phyloP scores from a whole-genome alignment of 805 yeast species.

The Wickerhamiella vanderwaltii region DNA sequence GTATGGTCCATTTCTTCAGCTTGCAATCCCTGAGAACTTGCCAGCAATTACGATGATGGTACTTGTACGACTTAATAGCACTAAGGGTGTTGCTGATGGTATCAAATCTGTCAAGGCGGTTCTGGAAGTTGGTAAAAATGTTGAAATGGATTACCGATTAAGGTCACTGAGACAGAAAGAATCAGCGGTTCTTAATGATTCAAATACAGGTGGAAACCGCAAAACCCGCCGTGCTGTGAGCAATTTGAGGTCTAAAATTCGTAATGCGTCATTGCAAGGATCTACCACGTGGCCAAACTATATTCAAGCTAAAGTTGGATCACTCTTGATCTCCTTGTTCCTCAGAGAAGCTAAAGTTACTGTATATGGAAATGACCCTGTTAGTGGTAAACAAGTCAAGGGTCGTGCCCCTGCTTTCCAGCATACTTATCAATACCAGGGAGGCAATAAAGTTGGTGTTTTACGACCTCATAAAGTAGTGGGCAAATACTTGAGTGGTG shows the following conservation, averaged over 20 bases:
- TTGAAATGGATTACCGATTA: conserved; percentile 62
- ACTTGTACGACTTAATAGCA: conserved; percentile 55
- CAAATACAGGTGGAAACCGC: conserved; percentile 21
- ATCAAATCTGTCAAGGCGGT: conserved; percentile 77
- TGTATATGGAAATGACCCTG: conserved; percentile 72
- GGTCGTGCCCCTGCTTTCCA: conserved; percentile 83
- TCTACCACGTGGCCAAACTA: conserved; percentile 40
- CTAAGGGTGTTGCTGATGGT: conserved; percentile 65
- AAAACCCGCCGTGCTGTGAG: conserved; percentile 16
- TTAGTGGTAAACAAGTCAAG: conserved; percentile 49
- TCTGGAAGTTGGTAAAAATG: conserved; percentile 65
- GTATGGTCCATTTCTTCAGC: conserved; percentile 65
- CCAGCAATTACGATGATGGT: conserved; percentile 79
- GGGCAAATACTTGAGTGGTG: conserved; percentile 54
- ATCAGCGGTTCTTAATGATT: conserved; percentile 37
- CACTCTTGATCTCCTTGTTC: conserved; percentile 59
- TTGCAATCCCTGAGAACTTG: conserved; percentile 69
- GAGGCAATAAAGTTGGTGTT: conserved; percentile 73
- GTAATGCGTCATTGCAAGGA: conserved; percentile 25
- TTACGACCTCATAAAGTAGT: conserved; percentile 62
- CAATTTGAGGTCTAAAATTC: conserved; percentile 2
- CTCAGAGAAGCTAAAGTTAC: conserved; percentile 73
- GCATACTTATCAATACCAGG: conserved; percentile 72
- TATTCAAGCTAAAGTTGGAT: conserved; percentile 63
- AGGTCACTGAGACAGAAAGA: conserved; percentile 15